Conservation (phyloP, 805 yeast species). For the Pichia sporocuriosa region DNA sequence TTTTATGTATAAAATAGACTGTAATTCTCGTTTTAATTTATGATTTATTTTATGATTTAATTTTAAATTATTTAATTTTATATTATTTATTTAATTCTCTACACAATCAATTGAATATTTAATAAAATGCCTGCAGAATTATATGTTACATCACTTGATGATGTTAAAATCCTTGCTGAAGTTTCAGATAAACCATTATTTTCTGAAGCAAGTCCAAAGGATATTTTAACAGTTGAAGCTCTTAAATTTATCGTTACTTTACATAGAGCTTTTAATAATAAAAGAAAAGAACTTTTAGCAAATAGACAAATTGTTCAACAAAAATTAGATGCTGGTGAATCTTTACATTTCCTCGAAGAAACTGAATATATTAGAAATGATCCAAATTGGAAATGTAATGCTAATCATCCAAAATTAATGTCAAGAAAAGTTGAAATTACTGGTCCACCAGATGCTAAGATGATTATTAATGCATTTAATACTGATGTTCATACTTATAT, state of each 20-base stretch:
- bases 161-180: constrained; percentile 49
- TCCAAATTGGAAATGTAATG: constrained; percentile 69
- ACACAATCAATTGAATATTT: neutral
- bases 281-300: constrained; percentile 50
- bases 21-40: too few relatives aligned
- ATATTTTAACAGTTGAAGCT: constrained; percentile 51
- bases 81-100: neutral
- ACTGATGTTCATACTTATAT: constrained; percentile 74
- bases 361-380: constrained; percentile 66
- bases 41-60: too few relatives aligned
- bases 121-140: constrained; percentile 18
- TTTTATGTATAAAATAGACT: too few relatives aligned
- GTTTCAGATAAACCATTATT: constrained; percentile 30
- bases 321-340: constrained; percentile 53
- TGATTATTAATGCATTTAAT: constrained; percentile 77
- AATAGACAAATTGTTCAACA: constrained; percentile 58
- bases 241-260: constrained; percentile 63
- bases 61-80: neutral
- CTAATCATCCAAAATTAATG: constrained; percentile 63
- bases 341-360: constrained; percentile 60
- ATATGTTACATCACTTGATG: constrained; percentile 33
- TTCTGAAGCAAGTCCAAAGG: constrained; percentile 41
- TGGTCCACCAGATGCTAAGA: constrained; percentile 79
- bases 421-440: constrained; percentile 79
- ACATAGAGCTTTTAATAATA: constrained; percentile 64